Evolutionary conservation across 768 basidiomycete genomes (phyloP), one percentile per base, ranked within the genome.

Genomic region (Clavaria fumosa): DNA sequence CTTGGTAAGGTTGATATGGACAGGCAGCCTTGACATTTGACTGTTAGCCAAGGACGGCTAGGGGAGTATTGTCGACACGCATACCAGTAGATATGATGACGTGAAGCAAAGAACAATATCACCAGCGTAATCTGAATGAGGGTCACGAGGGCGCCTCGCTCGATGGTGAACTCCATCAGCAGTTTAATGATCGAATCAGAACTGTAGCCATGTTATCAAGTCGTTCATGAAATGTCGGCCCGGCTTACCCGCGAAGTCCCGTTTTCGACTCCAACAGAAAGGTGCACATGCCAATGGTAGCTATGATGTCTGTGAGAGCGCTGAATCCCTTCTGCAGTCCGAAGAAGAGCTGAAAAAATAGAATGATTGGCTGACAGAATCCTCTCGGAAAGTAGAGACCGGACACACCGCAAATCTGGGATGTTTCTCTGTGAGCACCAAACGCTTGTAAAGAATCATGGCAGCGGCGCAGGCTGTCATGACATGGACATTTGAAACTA

Each of bases 1-100:
- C 31, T 62, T 66, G 4, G 65, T 67, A 6, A 66, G 61, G 39
- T 65, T 66, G 40, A 66, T 53, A 41, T 68, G 65, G 41, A 68
- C 58, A 1, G 65, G 61, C 34, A 68, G 49, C 66, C 66, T 67
- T 35, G 14, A 11, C 18, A 30, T 12, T 1, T 14, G 5, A 10
- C 17, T 22, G 31, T 22, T 19, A 22, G 24, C 31, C n/a, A 24
- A 12, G 11, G n/a, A 14, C 24, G n/a, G 28, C 20, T 10, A 23
- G 15, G 17, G 20, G 34, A 34, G 19, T 19, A 11, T 6, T 35
- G 1, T 22, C 18, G 17, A 21, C 23, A 23, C 6, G 7, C 43
- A 21, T 43, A 66, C 63, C 66, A 67, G 38, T 59, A 61, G 5
- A 64, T 39, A 14, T 54, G 50, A 1, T 32, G 38, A 12, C 62